phyloP scores from a whole-genome alignment of 2,329 filamentous ascomycete species.

The Lecanicillium sp. region DNA sequence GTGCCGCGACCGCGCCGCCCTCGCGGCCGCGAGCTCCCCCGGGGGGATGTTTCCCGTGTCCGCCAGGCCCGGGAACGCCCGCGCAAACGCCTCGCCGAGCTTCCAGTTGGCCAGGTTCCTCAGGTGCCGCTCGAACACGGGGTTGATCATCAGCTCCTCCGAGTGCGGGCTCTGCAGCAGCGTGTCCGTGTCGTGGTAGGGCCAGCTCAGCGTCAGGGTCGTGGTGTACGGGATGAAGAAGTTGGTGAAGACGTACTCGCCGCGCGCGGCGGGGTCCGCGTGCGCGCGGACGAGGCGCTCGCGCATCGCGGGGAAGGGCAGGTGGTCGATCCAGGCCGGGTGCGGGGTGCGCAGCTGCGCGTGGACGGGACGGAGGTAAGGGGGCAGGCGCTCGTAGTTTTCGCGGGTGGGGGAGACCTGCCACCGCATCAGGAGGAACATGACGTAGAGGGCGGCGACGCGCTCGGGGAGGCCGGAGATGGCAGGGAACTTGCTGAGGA shows the following conservation, averaged over 20 bases:
- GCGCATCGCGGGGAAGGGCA: conserved; percentile 75
- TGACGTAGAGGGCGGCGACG: conserved; percentile 73
- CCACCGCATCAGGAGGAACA: conserved; percentile 86
- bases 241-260: conserved; percentile 63
- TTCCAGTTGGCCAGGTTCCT: conserved; percentile 75
- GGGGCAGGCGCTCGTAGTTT: conserved; percentile 71
- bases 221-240: conserved; percentile 80
- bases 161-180: conserved; percentile 53
- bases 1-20: not conserved
- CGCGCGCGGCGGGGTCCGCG: conserved; percentile 21
- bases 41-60: conserved; percentile 24
- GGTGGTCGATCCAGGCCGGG: conserved; percentile 74
- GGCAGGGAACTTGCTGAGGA: conserved; percentile 76
- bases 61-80: conserved; percentile 50
- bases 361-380: conserved; percentile 62
- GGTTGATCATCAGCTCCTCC: conserved; percentile 73
- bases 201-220: conserved; percentile 76
- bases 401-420: conserved; percentile 72
- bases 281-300: conserved; percentile 54
- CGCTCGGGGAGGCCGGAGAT: conserved; percentile 74
- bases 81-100: conserved; percentile 62
- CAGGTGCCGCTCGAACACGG: conserved; percentile 78
- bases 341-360: conserved; percentile 63
- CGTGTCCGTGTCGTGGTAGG: conserved; percentile 67
- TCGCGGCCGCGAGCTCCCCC: not conserved